A percentile compares a stretch with the other conserved stretches of the same genome.
phyloP scores from a whole-genome alignment of 306 rosid genomes.

The Prunus persica region Prunus_persica_NCBIv2 NC_034014.1:20067001-20067500 shows the following conservation, averaged over 20 bases:
- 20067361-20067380: conserved; percentile 51
- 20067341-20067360: conserved; percentile 45
- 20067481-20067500: neutral
- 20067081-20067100: conserved; percentile 70
- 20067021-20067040: conserved; percentile 37
- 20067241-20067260: conserved; percentile 26
- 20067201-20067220: conserved; percentile 41
- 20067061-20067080: conserved; percentile 47
- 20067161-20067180: conserved; percentile 26
- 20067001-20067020: conserved; percentile 40
- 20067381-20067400: conserved; percentile 74
- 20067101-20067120: conserved; percentile 89
- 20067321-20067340: conserved; percentile 63
- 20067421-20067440: neutral
- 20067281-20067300: conserved; percentile 10
- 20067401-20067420: neutral
- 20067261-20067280: conserved; percentile 20
- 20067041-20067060: conserved; percentile 45
- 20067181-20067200: conserved; percentile 27
- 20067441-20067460: neutral
- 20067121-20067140: conserved; percentile 86
- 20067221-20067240: conserved; percentile 40
- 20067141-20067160: conserved; percentile 43
- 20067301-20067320: conserved; percentile 34
- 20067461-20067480: neutral